A percentile compares a stretch with the other conserved stretches of the same genome.
phyloP scores from a whole-genome alignment of 345 rosid species.

The Eucalyptus sp. region DNA sequence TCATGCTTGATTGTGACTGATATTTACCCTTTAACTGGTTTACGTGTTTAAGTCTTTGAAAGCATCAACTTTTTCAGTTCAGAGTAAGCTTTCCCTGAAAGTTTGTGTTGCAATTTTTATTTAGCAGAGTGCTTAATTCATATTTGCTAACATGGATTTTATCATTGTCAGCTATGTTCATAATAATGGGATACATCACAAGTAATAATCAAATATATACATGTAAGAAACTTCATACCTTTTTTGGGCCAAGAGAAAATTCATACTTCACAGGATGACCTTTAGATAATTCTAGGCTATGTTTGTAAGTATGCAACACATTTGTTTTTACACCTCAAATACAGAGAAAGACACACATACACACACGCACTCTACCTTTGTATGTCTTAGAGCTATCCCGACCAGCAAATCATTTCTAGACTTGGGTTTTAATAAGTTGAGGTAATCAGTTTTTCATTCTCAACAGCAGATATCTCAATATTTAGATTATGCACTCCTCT shows the following conservation, averaged over 20 bases:
- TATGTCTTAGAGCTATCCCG: not conserved
- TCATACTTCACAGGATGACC: not conserved
- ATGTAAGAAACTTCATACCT: not conserved
- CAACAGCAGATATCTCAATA: not conserved
- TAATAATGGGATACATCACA: not conserved
- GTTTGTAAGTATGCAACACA: not conserved
- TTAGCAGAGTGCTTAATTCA: not conserved
- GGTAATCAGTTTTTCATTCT: not conserved
- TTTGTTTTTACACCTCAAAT: not conserved
- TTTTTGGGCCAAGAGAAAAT: not conserved
- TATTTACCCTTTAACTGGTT: not conserved
- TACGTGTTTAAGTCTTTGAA: not conserved
- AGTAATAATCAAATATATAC: not conserved
- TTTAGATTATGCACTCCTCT: not conserved
- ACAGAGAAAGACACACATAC: not conserved
- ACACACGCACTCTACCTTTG: not conserved
- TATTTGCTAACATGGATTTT: not conserved
- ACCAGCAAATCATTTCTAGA: not conserved
- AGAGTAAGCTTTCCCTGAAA: not conserved
- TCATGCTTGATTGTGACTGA: not conserved
- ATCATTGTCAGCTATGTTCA: not conserved
- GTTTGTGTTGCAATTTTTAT: not conserved
- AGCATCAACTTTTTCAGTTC: not conserved
- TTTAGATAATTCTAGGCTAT: not conserved
- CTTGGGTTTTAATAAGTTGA: not conserved